Evolutionary conservation across 805 yeast genomes (phyloP).

Genomic region (Grigorovia jiainica): DNA sequence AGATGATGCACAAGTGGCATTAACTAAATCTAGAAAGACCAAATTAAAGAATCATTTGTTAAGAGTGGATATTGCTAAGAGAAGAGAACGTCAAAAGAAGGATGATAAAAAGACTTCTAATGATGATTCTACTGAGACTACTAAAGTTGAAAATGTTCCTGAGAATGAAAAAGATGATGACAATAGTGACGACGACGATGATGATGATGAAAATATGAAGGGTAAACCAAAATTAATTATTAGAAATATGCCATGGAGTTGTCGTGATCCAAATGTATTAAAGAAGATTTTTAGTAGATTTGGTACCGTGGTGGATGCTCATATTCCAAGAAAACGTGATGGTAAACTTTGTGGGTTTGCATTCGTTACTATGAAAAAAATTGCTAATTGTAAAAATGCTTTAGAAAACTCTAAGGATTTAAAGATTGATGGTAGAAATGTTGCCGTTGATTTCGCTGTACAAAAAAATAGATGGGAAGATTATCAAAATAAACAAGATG

Average conservation of each 20-base stretch:
- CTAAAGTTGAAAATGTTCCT: neutral
- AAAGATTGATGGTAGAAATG: slow-evolving; percentile 81
- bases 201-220: slow-evolving; percentile 38
- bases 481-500: slow-evolving; percentile 37
- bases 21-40: slow-evolving; percentile 52
- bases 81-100: slow-evolving; percentile 66
- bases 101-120: slow-evolving; percentile 4
- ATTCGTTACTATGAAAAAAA: slow-evolving; percentile 80
- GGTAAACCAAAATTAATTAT: slow-evolving; percentile 81
- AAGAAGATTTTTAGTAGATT: slow-evolving; percentile 60
- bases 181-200: slow-evolving; percentile 11
- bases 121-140: slow-evolving; percentile 4
- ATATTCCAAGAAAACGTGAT: slow-evolving; percentile 78
- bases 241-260: slow-evolving; percentile 94
- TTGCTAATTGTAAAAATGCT: slow-evolving; percentile 69
- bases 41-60: slow-evolving; percentile 60
- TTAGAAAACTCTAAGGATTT: slow-evolving; percentile 65
- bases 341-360: slow-evolving; percentile 94
- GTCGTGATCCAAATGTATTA: slow-evolving; percentile 65
- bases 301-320: slow-evolving; percentile 83
- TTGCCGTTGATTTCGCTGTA: slow-evolving; percentile 89
- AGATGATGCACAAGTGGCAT: slow-evolving; percentile 74
- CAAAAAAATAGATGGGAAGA: slow-evolving; percentile 79
- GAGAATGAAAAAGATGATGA: neutral
- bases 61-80: slow-evolving; percentile 80